phyloP scores from a whole-genome alignment of 2,329 filamentous ascomycete species.

The Xylariaceae sp. region DNA sequence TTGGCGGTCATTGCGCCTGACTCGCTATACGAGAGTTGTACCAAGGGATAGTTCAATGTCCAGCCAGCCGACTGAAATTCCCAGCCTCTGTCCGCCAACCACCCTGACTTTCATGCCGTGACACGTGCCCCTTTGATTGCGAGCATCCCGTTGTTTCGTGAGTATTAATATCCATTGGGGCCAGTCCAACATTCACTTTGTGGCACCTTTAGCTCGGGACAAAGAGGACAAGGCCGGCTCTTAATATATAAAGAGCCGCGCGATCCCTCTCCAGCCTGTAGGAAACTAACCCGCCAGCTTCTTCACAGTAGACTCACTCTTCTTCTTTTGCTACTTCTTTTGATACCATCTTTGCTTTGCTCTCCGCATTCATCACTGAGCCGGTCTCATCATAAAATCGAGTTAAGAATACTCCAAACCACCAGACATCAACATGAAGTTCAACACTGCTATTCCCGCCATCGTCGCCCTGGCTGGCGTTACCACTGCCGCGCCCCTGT shows the following conservation, averaged over 20 bases:
- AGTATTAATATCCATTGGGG: not conserved
- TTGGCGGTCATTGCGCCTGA: not conserved
- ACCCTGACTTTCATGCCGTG: not conserved
- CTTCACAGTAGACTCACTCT: not conserved
- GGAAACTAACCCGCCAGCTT: not conserved
- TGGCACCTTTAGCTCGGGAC: not conserved
- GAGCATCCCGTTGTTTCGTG: not conserved
- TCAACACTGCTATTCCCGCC: conserved; percentile 24
- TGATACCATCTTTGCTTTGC: not conserved
- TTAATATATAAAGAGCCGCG: not conserved
- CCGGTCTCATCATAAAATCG: conserved; percentile 21
- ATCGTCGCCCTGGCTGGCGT: conserved; percentile 27
- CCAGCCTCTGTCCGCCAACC: not conserved
- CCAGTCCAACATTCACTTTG: not conserved
- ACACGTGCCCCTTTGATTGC: not conserved
- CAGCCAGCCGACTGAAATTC: not conserved
- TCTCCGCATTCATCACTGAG: conserved; percentile 8
- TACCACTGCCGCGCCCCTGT: conserved; percentile 18
- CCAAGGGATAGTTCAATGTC: not conserved
- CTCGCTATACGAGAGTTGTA: not conserved
- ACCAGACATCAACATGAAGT: conserved; percentile 28
- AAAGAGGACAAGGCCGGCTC: not conserved
- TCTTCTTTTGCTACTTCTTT: not conserved
- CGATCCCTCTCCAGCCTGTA: not conserved
- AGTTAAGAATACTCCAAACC: conserved; percentile 5